Percentiles rank a stretch among this genome's conserved stretches.
These are phyloP conservation scores for Eimeria falciformis DNA, from an alignment of 169 alveolate genomes.

Conservation along the genomic window DNA sequence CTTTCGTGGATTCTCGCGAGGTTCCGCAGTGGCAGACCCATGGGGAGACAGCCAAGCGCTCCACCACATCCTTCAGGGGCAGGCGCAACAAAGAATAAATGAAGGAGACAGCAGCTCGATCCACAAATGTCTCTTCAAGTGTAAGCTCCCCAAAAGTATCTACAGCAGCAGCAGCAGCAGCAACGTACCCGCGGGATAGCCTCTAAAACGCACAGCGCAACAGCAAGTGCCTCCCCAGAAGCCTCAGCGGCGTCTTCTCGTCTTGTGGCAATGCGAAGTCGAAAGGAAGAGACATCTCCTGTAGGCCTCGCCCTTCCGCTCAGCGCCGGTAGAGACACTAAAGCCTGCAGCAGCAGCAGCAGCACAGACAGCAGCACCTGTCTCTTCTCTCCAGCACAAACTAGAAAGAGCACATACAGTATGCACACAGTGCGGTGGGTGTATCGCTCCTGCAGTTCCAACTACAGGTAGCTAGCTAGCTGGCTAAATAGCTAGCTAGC, in stretches of 20 bases:
- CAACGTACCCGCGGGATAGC: neutral
- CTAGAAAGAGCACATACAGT: neutral
- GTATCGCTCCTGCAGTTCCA: too few species aligned
- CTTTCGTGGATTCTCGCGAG: neutral
- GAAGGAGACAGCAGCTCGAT: neutral
- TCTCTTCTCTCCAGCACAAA: too few species aligned
- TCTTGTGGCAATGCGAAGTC: neutral
- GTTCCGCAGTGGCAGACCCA: slow-evolving; percentile 18
- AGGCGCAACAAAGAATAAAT: neutral
- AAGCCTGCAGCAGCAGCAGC: slow-evolving; percentile 45
- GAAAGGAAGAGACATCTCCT: neutral
- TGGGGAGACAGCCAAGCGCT: neutral
- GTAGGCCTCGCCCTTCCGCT: neutral
- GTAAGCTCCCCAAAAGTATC: neutral
- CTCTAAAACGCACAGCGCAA: neutral
- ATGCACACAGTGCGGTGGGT: slow-evolving; percentile 1
- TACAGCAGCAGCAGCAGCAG: slow-evolving; percentile 33
- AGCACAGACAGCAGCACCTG: slow-evolving; percentile 14
- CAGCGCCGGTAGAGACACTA: neutral
- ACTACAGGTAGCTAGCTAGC: slow-evolving; percentile 14
- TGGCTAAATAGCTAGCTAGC: neutral
- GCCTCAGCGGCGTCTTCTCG: neutral
- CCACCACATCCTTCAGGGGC: too few species aligned
- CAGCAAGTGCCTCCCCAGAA: neutral
- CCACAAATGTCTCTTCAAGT: neutral